Percentiles rank a stretch among this genome's conserved stretches.
These are phyloP conservation scores for Peterozyma xylosa DNA, from an alignment of 805 yeast species.

Conservation along the genomic window DNA sequence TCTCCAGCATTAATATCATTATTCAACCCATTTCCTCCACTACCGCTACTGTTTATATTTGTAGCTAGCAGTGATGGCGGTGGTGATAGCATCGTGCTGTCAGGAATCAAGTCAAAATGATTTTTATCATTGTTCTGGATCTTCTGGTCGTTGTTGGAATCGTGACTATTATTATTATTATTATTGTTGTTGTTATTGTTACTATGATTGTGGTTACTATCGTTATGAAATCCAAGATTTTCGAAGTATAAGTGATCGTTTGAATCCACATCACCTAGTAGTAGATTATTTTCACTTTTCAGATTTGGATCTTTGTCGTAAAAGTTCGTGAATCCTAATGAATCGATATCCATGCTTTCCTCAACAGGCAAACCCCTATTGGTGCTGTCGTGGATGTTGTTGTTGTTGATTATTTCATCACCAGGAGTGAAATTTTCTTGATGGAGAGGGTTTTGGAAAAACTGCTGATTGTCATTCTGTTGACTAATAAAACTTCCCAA, in stretches of 20 bases:
- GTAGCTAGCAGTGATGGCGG: too few relatives aligned
- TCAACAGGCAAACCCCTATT: not conserved
- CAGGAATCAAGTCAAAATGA: not conserved
- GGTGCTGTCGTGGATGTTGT: not conserved
- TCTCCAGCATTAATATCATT: slow-evolving; percentile 5
- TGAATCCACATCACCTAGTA: not conserved
- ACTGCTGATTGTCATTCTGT: not conserved
- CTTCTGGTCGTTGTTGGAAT: not conserved
- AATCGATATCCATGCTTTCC: slow-evolving; percentile 6
- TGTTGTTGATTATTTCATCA: slow-evolving; percentile 1
- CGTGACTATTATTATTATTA: not conserved
- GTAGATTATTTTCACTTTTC: slow-evolving; percentile 1
- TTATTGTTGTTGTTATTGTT: not conserved
- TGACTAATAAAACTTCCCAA: too few relatives aligned
- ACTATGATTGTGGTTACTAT: not conserved
- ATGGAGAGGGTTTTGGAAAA: too few relatives aligned
- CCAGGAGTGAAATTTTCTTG: too few relatives aligned
- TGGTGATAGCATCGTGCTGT: too few relatives aligned
- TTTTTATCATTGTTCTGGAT: slow-evolving; percentile 1
- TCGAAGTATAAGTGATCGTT: not conserved
- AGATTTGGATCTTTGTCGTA: not conserved
- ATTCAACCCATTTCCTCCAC: slow-evolving; percentile 7
- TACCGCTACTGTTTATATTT: slow-evolving; percentile 6
- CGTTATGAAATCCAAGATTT: slow-evolving; percentile 7
- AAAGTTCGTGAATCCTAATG: slow-evolving; percentile 1